These are phyloP conservation scores for Daldinia vernicosa DNA, from an alignment of 495 filamentous ascomycete genomes.

Conservation along the genomic window DNA sequence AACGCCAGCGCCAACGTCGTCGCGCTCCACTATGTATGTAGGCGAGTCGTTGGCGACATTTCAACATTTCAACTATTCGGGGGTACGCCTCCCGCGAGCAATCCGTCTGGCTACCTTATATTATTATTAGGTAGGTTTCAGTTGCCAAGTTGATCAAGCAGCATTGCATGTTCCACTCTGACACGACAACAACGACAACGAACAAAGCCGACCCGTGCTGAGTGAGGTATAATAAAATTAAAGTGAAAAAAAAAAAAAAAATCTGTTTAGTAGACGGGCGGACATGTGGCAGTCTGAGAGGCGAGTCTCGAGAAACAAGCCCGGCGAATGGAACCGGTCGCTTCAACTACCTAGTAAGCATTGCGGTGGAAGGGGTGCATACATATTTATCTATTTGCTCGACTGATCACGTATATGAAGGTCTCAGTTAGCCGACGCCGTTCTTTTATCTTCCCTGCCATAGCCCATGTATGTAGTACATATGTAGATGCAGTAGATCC, in stretches of 20 bases:
- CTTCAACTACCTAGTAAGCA: conserved; percentile 25
- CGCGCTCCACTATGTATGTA: neutral
- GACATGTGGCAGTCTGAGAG: conserved; percentile 43
- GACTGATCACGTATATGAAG: conserved; percentile 22
- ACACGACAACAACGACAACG: conserved; percentile 21
- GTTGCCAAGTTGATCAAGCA: conserved; percentile 36
- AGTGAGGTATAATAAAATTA: neutral
- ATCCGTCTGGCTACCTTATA: conserved; percentile 17
- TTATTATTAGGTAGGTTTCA: no score
- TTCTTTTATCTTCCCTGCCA: no score
- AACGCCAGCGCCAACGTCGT: conserved; percentile 17
- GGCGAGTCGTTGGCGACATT: conserved; percentile 4
- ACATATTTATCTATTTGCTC: conserved; percentile 31
- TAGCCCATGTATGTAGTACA: no score
- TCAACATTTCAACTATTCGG: conserved; percentile 1
- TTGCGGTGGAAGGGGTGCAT: conserved; percentile 39
- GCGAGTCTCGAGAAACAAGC: neutral
- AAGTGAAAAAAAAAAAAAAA: neutral
- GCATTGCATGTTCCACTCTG: conserved; percentile 35
- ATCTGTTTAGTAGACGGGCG: conserved; percentile 3
- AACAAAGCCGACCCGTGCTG: neutral
- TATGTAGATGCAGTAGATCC: neutral
- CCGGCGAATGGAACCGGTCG: conserved; percentile 27
- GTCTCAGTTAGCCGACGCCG: no score
- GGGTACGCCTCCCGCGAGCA: conserved; percentile 1